These are phyloP conservation scores for Ascochyta pisi DNA, from an alignment of 2,329 filamentous ascomycete genomes.

Conservation along the genomic window DNA sequence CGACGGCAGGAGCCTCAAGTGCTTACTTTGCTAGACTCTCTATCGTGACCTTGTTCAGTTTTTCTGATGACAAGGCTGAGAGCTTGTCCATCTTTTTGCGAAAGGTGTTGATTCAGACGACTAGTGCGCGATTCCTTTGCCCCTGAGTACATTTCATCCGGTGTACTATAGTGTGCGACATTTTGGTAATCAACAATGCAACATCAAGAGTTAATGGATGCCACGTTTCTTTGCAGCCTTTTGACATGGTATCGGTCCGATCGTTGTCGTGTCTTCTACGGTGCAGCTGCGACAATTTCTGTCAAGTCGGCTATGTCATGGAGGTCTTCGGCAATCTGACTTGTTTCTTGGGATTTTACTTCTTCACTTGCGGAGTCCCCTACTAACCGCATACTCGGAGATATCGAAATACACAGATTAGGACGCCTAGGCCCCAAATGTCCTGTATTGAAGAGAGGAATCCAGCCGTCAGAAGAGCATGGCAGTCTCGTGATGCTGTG, in stretches of 20 bases:
- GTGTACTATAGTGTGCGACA: background rate
- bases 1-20: background rate
- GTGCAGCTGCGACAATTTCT: background rate
- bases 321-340: constrained; percentile 6
- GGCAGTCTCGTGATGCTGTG: background rate
- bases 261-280: background rate
- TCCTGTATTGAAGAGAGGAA: background rate
- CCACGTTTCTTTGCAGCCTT: too few species aligned
- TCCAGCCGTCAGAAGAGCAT: background rate
- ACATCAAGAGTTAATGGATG: background rate
- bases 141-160: background rate
- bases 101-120: background rate
- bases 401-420: background rate
- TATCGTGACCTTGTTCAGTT: too few species aligned
- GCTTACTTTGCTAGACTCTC: background rate
- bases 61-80: background rate
- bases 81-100: background rate
- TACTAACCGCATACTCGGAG: background rate
- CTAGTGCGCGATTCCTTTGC: background rate
- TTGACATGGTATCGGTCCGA: background rate
- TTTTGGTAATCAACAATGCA: background rate
- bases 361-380: background rate
- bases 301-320: constrained; percentile 1
- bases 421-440: background rate
- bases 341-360: too few species aligned